Percentiles rank a stretch among this genome's conserved stretches.
These are phyloP conservation scores for Coelastrella sp. DNA, from an alignment of 139 green algal genomes.

Conservation along the genomic window DNA sequence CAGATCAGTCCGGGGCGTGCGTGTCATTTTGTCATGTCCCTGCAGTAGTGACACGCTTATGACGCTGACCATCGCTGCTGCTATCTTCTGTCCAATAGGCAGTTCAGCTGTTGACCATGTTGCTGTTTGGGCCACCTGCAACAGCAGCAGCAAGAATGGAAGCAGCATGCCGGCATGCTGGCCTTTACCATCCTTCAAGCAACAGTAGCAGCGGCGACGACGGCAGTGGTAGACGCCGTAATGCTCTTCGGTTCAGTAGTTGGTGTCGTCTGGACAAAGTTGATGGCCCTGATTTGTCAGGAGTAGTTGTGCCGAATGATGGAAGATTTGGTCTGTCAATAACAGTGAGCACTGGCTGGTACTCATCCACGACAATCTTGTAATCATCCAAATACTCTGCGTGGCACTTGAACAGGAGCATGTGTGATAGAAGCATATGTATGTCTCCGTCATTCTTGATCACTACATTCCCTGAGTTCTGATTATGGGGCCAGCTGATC, in stretches of 20 bases:
- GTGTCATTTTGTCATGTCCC: too few relatives aligned
- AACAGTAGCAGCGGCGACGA: conserved; percentile 1
- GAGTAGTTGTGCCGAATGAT: not conserved
- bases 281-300: conserved; percentile 2
- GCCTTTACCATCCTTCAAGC: too few relatives aligned
- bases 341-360: not conserved
- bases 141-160: not conserved
- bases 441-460: too few relatives aligned
- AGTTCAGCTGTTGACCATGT: conserved; percentile 7
- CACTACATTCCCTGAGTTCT: too few relatives aligned
- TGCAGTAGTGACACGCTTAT: too few relatives aligned
- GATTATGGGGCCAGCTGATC: too few relatives aligned
- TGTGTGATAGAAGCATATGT: too few relatives aligned
- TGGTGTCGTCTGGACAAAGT: not conserved
- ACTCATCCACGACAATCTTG: too few relatives aligned
- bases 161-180: too few relatives aligned
- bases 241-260: not conserved
- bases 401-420: too few relatives aligned
- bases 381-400: too few relatives aligned
- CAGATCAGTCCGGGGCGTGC: too few relatives aligned
- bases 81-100: not conserved
- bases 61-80: not conserved
- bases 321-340: not conserved
- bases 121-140: conserved; percentile 27
- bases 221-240: not conserved